Percentiles rank a stretch among this genome's conserved stretches.
Evolutionary conservation across 441 rosid genomes (phyloP).

Genomic region (Jatropha multifida): DNA sequence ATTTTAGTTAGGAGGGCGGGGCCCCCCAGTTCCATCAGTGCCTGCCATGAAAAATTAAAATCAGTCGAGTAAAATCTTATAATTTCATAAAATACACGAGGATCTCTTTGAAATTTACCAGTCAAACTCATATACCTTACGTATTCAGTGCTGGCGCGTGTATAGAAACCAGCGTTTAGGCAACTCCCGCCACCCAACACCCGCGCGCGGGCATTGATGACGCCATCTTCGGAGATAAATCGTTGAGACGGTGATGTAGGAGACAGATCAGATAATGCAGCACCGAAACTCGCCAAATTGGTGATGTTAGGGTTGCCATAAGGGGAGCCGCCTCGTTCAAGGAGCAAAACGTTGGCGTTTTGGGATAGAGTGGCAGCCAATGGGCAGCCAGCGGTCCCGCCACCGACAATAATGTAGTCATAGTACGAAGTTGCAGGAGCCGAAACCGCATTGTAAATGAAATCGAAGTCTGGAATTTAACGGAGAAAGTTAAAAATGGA

Average conservation of each 20-base stretch:
- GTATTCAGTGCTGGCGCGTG: constrained; percentile 55
- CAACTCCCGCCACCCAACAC: constrained; percentile 79
- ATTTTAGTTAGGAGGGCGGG: too few relatives aligned
- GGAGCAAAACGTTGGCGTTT: constrained; percentile 57
- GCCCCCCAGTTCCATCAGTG: too few relatives aligned
- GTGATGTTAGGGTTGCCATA: constrained; percentile 72
- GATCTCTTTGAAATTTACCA: too few relatives aligned
- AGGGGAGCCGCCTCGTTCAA: constrained; percentile 86
- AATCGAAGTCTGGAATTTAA: constrained; percentile 38
- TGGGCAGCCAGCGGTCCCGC: constrained; percentile 93
- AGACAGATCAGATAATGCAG: constrained; percentile 59
- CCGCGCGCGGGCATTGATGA: constrained; percentile 75
- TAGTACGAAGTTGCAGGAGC: constrained; percentile 49
- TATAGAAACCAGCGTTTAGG: constrained; percentile 82
- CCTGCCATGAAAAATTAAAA: too few relatives aligned
- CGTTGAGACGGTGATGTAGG: constrained; percentile 72
- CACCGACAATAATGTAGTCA: constrained; percentile 82
- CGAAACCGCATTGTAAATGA: constrained; percentile 44
- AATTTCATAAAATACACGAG: too few relatives aligned
- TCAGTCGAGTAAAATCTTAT: too few relatives aligned
- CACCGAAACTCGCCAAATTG: constrained; percentile 49
- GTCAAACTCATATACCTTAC: constrained; percentile 37
- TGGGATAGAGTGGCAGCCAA: constrained; percentile 82
- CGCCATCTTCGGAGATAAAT: constrained; percentile 84
- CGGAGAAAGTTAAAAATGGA: background rate